A percentile compares a stretch with the other conserved stretches of the same genome.
Evolutionary conservation across 1,139 yeast species (phyloP).

Genomic region (Candida sanyaensis): DNA sequence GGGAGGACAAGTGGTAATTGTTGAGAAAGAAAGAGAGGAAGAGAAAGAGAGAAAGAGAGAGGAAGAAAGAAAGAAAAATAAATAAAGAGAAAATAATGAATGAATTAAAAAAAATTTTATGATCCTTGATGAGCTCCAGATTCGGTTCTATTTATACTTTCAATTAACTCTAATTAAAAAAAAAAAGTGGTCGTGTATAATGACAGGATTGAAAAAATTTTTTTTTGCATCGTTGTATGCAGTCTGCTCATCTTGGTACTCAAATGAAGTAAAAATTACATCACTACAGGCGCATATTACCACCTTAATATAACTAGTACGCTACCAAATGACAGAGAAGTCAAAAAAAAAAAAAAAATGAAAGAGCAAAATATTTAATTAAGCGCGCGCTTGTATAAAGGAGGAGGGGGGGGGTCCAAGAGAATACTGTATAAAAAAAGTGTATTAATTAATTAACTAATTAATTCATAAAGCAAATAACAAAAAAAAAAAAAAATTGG

Average conservation of each 20-base stretch:
- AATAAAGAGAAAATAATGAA: constrained; percentile 10
- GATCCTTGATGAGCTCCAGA: background rate
- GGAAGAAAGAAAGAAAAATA: constrained; percentile 13
- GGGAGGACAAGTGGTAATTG: constrained; percentile 15
- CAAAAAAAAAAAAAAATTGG: no score
- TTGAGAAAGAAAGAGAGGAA: constrained; percentile 23
- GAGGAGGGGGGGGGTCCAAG: no score
- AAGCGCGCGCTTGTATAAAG: no score
- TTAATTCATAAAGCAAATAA: no score
- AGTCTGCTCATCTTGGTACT: background rate
- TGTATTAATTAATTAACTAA: no score
- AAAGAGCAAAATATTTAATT: no score
- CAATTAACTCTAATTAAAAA: no score
- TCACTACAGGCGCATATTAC: background rate
- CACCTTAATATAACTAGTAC: background rate
- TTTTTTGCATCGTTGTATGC: background rate
- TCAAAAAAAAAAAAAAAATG: background rate
- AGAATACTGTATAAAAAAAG: no score
- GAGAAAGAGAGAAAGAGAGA: constrained; percentile 19
- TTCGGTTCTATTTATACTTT: constrained; percentile 12
- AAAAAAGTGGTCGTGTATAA: background rate
- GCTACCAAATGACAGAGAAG: background rate
- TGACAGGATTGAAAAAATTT: background rate
- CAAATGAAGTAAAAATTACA: background rate
- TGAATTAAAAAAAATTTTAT: constrained; percentile 3